Percentiles rank a stretch among this genome's conserved stretches.
phyloP scores from a whole-genome alignment of 768 basidiomycete species.

The Cyclocybe aegerita region DNA sequence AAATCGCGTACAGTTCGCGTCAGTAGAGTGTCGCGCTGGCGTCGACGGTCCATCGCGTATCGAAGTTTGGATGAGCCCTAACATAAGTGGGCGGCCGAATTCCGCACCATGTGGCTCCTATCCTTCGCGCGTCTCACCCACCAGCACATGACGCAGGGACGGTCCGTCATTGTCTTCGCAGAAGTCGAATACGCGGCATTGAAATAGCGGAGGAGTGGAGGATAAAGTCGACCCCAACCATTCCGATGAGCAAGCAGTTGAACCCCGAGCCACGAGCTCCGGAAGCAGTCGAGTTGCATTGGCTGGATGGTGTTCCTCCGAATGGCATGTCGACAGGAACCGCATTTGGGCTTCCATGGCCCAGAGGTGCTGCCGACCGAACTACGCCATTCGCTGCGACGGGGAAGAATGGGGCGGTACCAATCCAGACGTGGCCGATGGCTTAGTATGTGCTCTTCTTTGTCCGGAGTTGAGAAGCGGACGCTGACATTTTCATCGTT shows the following conservation, averaged over 20 bases:
- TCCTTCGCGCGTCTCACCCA: too few relatives aligned
- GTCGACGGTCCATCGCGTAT: too few relatives aligned
- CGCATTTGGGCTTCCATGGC: slow-evolving; percentile 36
- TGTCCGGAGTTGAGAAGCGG: not conserved
- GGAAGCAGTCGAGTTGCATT: slow-evolving; percentile 26
- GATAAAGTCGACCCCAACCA: not conserved
- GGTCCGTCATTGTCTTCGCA: too few relatives aligned
- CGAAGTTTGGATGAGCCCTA: too few relatives aligned
- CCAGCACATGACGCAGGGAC: too few relatives aligned
- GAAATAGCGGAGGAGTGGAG: too few relatives aligned
- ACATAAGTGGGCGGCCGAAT: too few relatives aligned
- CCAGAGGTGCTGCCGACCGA: slow-evolving; percentile 34
- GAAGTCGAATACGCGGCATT: too few relatives aligned
- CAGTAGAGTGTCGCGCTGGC: too few relatives aligned
- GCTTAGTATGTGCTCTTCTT: slow-evolving; percentile 26
- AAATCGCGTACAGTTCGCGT: too few relatives aligned
- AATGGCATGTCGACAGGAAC: slow-evolving; percentile 29
- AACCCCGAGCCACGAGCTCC: slow-evolving; percentile 9
- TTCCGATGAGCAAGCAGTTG: not conserved
- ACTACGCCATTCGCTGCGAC: slow-evolving; percentile 26
- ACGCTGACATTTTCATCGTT: not conserved
- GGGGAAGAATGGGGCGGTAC: slow-evolving; percentile 7
- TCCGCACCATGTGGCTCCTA: too few relatives aligned
- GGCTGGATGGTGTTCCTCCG: slow-evolving; percentile 32
- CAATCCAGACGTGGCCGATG: slow-evolving; percentile 32